These are phyloP conservation scores for Uronychia binucleata DNA, from an alignment of 73 alveolate genomes.

Conservation along the genomic window DNA sequence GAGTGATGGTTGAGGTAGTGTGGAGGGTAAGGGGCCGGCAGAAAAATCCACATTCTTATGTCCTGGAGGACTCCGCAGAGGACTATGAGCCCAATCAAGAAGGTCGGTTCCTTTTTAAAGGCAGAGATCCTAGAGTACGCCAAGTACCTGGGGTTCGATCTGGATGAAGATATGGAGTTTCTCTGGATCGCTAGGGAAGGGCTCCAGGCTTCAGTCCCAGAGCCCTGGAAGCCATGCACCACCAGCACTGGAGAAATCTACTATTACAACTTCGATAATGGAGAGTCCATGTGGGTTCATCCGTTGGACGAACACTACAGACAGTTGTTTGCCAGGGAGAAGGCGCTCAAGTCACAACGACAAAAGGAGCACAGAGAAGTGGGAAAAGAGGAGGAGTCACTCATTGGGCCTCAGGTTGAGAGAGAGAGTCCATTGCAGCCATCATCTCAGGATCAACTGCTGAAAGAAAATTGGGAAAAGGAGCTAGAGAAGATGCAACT, in stretches of 20 bases:
- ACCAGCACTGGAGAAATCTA: background rate
- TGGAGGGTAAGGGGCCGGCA: too few relatives aligned
- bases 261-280: constrained; percentile 1
- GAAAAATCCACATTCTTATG: too few relatives aligned
- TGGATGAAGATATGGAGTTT: background rate
- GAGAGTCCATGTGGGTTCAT: background rate
- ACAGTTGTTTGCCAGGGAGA: background rate
- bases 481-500: too few relatives aligned
- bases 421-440: too few relatives aligned
- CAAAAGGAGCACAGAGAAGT: too few relatives aligned
- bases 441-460: too few relatives aligned
- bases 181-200: constrained; percentile 3
- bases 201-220: background rate
- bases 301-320: background rate
- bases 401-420: too few relatives aligned
- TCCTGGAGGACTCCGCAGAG: constrained; percentile 40
- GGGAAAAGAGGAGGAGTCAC: too few relatives aligned
- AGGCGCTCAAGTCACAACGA: too few relatives aligned
- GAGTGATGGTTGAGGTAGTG: too few relatives aligned
- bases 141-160: background rate
- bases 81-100: constrained; percentile 76
- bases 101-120: too few relatives aligned
- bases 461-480: too few relatives aligned
- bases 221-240: constrained; percentile 6
- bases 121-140: background rate